phyloP scores from a whole-genome alignment of 1,284 basidiomycete genomes.

The Melanopsichium pennsylvanicum region DNA sequence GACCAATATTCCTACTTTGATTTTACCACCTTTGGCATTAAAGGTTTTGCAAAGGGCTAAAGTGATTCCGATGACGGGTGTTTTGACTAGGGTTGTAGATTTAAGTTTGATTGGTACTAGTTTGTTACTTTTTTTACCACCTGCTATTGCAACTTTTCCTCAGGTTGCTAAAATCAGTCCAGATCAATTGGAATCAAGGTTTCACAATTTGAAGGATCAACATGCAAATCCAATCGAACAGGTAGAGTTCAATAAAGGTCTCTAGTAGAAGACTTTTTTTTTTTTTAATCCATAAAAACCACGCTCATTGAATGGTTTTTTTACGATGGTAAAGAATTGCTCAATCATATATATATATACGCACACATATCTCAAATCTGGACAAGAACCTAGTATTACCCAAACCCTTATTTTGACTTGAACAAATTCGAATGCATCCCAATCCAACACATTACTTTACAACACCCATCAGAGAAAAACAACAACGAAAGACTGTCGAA shows the following conservation, averaged over 20 bases:
- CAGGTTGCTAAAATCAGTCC: slow-evolving; percentile 67
- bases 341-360: too few relatives aligned
- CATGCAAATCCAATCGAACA: slow-evolving; percentile 57
- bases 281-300: too few relatives aligned
- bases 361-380: background rate
- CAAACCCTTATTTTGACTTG: too few relatives aligned
- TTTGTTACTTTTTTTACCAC: slow-evolving; percentile 70
- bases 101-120: slow-evolving; percentile 67
- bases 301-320: too few relatives aligned
- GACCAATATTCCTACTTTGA: slow-evolving; percentile 70
- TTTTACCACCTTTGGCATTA: slow-evolving; percentile 69
- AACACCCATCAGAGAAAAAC: too few relatives aligned
- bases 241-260: slow-evolving; percentile 70
- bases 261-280: slow-evolving; percentile 54
- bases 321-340: too few relatives aligned
- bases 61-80: slow-evolving; percentile 40
- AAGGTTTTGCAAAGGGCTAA: slow-evolving; percentile 64
- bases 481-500: too few relatives aligned
- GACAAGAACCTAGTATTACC: too few relatives aligned
- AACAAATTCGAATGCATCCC: too few relatives aligned
- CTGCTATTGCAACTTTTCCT: slow-evolving; percentile 71
- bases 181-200: slow-evolving; percentile 66
- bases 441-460: too few relatives aligned
- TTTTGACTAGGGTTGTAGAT: slow-evolving; percentile 41
- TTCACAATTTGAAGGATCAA: slow-evolving; percentile 63